Percentiles rank a stretch among this genome's conserved stretches.
These are phyloP conservation scores for Chlamydomonas schloesseri DNA, from an alignment of 139 green algal genomes.

Conservation along the genomic window DNA sequence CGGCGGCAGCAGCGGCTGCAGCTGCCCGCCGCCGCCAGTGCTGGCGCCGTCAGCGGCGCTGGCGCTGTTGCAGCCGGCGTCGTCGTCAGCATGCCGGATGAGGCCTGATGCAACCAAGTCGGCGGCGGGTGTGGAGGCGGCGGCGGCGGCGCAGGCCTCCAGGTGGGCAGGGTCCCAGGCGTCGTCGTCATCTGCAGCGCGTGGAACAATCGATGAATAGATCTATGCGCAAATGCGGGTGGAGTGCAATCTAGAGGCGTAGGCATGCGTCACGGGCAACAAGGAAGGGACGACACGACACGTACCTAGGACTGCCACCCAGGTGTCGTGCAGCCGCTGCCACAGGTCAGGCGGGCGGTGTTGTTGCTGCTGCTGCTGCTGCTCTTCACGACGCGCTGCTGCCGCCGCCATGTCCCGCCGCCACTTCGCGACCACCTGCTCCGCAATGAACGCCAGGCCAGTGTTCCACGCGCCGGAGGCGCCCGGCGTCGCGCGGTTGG, in stretches of 20 bases:
- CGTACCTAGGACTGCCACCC: constrained; percentile 35
- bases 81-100: background rate
- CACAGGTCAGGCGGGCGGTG: background rate
- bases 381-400: background rate
- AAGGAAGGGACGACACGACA: background rate
- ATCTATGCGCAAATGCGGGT: no score
- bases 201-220: background rate
- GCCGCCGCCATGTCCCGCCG: background rate
- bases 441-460: background rate
- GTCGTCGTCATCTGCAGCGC: constrained; percentile 42
- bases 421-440: background rate
- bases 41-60: background rate
- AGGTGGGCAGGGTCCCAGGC: constrained; percentile 31
- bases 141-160: background rate
- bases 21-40: no score
- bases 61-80: background rate
- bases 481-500: constrained; percentile 10
- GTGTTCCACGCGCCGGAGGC: constrained; percentile 44
- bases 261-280: background rate
- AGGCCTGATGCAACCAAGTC: background rate
- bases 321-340: background rate
- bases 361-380: background rate
- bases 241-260: no score
- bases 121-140: background rate
- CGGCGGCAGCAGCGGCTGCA: background rate